phyloP scores from a whole-genome alignment of 129 eudicot genomes.

The Silybum marianum region DNA sequence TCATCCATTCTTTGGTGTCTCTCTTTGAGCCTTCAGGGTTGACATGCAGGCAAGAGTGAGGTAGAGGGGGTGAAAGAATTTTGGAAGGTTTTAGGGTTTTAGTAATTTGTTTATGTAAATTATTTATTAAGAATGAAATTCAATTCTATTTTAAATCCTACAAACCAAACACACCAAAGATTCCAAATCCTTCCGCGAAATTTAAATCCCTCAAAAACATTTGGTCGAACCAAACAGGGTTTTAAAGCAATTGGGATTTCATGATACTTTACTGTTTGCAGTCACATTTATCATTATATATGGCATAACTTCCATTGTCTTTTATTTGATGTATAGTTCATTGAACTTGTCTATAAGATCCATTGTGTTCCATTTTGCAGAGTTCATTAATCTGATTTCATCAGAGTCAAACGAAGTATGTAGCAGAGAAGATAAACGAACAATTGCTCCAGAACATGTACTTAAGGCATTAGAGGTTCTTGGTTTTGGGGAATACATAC shows the following conservation, averaged over 20 bases:
- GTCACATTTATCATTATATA: neutral
- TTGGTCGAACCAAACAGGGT: too few species aligned
- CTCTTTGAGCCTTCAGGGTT: too few species aligned
- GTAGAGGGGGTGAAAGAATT: too few species aligned
- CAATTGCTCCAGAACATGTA: constrained; percentile 96
- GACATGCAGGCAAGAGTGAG: too few species aligned
- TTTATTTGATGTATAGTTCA: neutral
- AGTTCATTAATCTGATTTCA: constrained; percentile 90
- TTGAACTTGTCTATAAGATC: neutral
- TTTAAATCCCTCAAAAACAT: too few species aligned
- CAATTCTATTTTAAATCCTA: too few species aligned
- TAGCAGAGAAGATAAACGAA: constrained; percentile 76
- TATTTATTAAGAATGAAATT: too few species aligned
- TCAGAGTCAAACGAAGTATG: constrained; percentile 98
- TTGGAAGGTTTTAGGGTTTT: too few species aligned
- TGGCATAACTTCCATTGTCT: neutral
- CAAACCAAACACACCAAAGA: too few species aligned
- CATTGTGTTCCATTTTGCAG: constrained; percentile 39
- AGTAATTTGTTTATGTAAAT: too few species aligned
- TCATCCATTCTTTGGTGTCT: too few species aligned
- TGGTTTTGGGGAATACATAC: constrained; percentile 88
- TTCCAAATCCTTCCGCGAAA: too few species aligned
- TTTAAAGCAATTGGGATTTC: neutral
- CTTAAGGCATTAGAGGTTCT: constrained; percentile 93
- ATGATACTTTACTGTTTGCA: neutral